Conservation (phyloP, 441 rosid species). For the Corymbia citriodora region DNA sequence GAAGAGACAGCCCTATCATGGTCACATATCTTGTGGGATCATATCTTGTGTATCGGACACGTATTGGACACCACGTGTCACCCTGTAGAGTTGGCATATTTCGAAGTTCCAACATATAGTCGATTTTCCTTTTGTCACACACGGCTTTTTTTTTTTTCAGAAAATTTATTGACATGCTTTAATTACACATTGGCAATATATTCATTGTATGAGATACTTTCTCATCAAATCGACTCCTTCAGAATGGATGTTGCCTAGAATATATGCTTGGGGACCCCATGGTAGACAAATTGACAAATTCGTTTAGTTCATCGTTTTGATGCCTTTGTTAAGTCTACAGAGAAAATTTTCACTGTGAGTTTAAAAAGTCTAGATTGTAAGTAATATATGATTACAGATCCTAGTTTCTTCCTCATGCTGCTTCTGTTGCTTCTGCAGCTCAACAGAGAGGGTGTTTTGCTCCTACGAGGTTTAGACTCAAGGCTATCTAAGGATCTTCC, state of each 20-base stretch:
- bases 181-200: not conserved
- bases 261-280: not conserved
- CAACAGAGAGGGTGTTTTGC: slow-evolving; percentile 76
- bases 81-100: not conserved
- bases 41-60: not conserved
- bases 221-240: not conserved
- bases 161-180: not conserved
- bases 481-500: slow-evolving; percentile 92
- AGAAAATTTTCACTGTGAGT: not conserved
- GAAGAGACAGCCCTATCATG: not conserved
- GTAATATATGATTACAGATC: not conserved
- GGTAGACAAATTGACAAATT: not conserved
- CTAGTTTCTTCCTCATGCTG: not conserved
- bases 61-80: not conserved
- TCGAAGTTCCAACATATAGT: not conserved
- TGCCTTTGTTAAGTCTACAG: not conserved
- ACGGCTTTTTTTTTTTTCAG: not conserved
- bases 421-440: slow-evolving; percentile 40
- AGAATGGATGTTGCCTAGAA: not conserved
- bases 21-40: not conserved
- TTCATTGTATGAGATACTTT: not conserved
- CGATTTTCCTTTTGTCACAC: not conserved
- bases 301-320: not conserved
- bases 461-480: slow-evolving; percentile 83
- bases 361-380: not conserved